A percentile compares a stretch with the other conserved stretches of the same genome.
Evolutionary conservation across 768 basidiomycete species (phyloP).

Genomic region (Lactarius evosmus): DNA sequence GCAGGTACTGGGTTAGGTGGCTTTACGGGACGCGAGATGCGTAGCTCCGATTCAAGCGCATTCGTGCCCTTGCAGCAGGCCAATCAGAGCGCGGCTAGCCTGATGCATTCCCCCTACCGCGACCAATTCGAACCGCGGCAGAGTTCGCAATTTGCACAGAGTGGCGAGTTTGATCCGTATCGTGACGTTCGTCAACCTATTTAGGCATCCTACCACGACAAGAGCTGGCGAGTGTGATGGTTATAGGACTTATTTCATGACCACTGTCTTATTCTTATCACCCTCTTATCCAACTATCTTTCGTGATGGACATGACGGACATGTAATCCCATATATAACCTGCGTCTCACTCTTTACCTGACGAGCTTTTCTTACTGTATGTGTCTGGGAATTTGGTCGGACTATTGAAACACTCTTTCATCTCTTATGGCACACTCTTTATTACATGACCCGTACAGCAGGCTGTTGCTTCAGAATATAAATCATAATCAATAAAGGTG

Average conservation of each 20-base stretch:
- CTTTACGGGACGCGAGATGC: conserved; percentile 34
- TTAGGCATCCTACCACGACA: conserved; percentile 29
- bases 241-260: neutral
- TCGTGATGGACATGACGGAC: neutral
- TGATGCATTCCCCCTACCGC: conserved; percentile 38
- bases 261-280: conserved; percentile 5
- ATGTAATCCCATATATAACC: conserved; percentile 2
- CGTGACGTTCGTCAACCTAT: conserved; percentile 31
- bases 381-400: conserved; percentile 4
- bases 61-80: conserved; percentile 70
- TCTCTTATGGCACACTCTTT: conserved; percentile 14
- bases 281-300: neutral
- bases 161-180: conserved; percentile 41
- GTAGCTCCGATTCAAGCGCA: conserved; percentile 62
- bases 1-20: conserved; percentile 34
- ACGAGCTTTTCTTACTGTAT: conserved; percentile 3
- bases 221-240: conserved; percentile 14
- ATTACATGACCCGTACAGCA: neutral
- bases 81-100: conserved; percentile 46
- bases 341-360: neutral
- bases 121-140: conserved; percentile 33
- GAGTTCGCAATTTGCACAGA: conserved; percentile 28
- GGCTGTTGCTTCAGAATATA: conserved; percentile 8
- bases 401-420: conserved; percentile 5
- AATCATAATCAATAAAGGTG: neutral